Evolutionary conservation across 352 stramenopile species (phyloP).

Genomic region (Globisporangium iwayamae): DNA sequence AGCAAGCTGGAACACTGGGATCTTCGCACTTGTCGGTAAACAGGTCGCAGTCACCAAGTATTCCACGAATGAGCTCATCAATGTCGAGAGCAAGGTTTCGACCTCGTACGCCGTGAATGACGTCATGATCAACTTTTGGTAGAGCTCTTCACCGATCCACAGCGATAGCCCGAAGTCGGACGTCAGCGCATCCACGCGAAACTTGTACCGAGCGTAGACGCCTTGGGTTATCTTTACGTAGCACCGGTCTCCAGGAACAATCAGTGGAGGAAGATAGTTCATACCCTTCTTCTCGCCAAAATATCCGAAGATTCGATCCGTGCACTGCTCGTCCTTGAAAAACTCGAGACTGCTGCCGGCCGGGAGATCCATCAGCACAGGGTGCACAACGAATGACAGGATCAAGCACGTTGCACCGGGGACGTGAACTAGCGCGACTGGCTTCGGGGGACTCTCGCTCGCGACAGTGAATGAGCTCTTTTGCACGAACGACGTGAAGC

Average conservation of each 20-base stretch:
- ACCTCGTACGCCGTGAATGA: constrained; percentile 58
- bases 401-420: constrained; percentile 63
- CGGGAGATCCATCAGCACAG: constrained; percentile 76
- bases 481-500: constrained; percentile 42
- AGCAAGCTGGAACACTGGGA: constrained; percentile 47
- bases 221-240: constrained; percentile 63
- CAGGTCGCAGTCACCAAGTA: constrained; percentile 38
- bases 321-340: constrained; percentile 61
- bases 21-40: constrained; percentile 44
- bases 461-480: constrained; percentile 56
- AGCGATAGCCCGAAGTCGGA: constrained; percentile 67
- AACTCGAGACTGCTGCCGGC: constrained; percentile 69
- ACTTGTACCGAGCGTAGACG: constrained; percentile 75
- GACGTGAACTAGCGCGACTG: constrained; percentile 54
- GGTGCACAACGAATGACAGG: constrained; percentile 76
- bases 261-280: constrained; percentile 58
- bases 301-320: constrained; percentile 62
- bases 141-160: constrained; percentile 68
- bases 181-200: constrained; percentile 67
- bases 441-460: constrained; percentile 65
- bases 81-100: constrained; percentile 50
- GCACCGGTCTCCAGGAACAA: constrained; percentile 56
- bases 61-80: constrained; percentile 43
- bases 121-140: constrained; percentile 48
- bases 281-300: constrained; percentile 71